Percentiles rank a stretch among this genome's conserved stretches.
Conservation (phyloP, 2,329 filamentous ascomycete species). For the Aspergillus transmontanensis region DNA sequence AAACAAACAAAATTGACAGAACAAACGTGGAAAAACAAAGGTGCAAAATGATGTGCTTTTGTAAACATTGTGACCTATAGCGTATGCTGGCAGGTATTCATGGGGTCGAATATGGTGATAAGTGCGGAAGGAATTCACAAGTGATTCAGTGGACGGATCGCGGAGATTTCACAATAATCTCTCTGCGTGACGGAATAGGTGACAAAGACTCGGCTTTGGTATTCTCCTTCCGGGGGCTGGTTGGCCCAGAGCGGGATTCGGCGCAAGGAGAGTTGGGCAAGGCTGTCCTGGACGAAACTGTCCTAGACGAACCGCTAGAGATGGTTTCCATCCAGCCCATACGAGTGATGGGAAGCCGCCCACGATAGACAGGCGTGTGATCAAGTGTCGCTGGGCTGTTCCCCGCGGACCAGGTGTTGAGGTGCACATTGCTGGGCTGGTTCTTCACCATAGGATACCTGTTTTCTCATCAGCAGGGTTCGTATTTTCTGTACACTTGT, state of each 20-base stretch:
- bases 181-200: constrained; percentile 42
- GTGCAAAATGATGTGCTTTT: background rate
- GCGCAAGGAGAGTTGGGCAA: constrained; percentile 33
- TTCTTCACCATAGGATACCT: constrained; percentile 46
- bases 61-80: background rate
- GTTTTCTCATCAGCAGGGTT: constrained; percentile 31
- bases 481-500: constrained; percentile 2
- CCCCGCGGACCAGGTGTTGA: constrained; percentile 42
- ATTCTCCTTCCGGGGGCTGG: constrained; percentile 45
- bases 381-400: constrained; percentile 41
- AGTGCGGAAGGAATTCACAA: background rate
- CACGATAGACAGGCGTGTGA: constrained; percentile 40
- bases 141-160: constrained; percentile 32
- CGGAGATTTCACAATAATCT: constrained; percentile 39
- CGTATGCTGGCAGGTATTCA: background rate
- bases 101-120: background rate
- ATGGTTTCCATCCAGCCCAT: constrained; percentile 35
- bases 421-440: constrained; percentile 34
- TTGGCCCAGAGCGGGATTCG: constrained; percentile 38
- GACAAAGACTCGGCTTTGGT: constrained; percentile 40
- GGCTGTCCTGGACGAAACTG: constrained; percentile 35
- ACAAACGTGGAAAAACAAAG: constrained; percentile 8
- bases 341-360: constrained; percentile 29
- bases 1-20: constrained; percentile 12
- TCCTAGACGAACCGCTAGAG: constrained; percentile 40